Evolutionary conservation across 768 basidiomycete species (phyloP).

Genomic region (Lepiota subincarnata): DNA sequence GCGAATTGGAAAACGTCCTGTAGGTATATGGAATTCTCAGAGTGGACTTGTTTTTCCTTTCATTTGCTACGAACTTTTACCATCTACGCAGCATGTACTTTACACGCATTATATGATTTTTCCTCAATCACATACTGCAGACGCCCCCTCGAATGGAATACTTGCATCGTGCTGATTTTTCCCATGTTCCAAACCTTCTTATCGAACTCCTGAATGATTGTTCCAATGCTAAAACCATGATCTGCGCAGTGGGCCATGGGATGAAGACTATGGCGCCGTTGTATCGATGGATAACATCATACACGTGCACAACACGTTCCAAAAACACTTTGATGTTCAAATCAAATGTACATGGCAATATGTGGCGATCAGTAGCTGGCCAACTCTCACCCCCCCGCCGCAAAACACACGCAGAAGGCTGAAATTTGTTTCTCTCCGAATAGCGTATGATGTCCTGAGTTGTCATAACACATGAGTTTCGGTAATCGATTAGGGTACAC

Average conservation of each 20-base stretch:
- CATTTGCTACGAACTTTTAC: slow-evolving; percentile 4
- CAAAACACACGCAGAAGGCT: slow-evolving; percentile 4
- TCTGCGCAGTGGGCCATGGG: not conserved
- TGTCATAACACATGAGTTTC: not conserved
- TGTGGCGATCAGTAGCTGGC: not conserved
- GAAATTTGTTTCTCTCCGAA: not conserved
- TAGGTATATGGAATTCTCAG: not conserved
- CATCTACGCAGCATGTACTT: slow-evolving; percentile 13
- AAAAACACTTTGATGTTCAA: not conserved
- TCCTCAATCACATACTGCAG: not conserved
- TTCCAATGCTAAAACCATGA: slow-evolving; percentile 1
- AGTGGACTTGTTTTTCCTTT: slow-evolving; percentile 2
- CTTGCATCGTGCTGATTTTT: not conserved
- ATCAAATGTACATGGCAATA: slow-evolving; percentile 1
- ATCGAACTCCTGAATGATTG: not conserved
- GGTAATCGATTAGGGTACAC: not conserved
- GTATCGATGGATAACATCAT: slow-evolving; percentile 21
- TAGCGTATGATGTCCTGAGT: not conserved
- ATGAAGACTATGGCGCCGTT: slow-evolving; percentile 2
- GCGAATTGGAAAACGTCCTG: not conserved
- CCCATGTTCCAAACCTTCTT: not conserved
- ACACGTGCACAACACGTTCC: slow-evolving; percentile 27
- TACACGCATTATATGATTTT: slow-evolving; percentile 11
- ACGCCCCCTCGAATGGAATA: not conserved
- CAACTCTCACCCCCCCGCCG: not conserved